A percentile compares a stretch with the other conserved stretches of the same genome.
These are phyloP conservation scores for Clarireedia homoeocarpa DNA, from an alignment of 2,329 filamentous ascomycete species.

Conservation along the genomic window DNA sequence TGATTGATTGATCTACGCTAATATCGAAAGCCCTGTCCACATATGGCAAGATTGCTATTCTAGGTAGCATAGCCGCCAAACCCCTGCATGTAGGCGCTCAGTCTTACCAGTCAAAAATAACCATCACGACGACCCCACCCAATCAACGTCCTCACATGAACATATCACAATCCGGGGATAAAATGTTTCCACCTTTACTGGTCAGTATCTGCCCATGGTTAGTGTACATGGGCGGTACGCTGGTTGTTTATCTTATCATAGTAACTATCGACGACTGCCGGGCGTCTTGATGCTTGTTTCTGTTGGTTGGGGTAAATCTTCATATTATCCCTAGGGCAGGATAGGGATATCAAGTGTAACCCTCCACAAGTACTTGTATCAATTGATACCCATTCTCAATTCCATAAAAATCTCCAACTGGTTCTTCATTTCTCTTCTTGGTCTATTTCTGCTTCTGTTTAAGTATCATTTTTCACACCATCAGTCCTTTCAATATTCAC, in stretches of 20 bases:
- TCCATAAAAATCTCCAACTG: too few species aligned
- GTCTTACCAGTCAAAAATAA: background rate
- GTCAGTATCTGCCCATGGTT: background rate
- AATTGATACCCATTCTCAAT: background rate
- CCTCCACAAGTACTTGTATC: constrained; percentile 1
- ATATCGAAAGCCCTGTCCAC: background rate
- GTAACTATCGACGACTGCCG: background rate
- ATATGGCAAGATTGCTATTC: background rate
- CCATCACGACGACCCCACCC: background rate
- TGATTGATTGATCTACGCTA: background rate
- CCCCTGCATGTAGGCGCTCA: background rate
- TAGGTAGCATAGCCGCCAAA: background rate
- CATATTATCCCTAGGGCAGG: background rate
- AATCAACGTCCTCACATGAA: background rate
- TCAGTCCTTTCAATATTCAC: background rate
- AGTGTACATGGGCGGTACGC: background rate
- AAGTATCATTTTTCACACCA: background rate
- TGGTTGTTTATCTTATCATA: background rate
- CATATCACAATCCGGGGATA: background rate
- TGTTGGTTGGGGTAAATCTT: background rate
- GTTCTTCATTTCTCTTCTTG: too few species aligned
- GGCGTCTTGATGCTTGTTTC: constrained; percentile 1
- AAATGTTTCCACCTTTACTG: background rate
- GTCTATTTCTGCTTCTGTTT: too few species aligned
- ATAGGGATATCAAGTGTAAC: background rate